These are phyloP conservation scores for Blumeria graminis DNA, from an alignment of 2,329 filamentous ascomycete species.

Conservation along the genomic window DNA sequence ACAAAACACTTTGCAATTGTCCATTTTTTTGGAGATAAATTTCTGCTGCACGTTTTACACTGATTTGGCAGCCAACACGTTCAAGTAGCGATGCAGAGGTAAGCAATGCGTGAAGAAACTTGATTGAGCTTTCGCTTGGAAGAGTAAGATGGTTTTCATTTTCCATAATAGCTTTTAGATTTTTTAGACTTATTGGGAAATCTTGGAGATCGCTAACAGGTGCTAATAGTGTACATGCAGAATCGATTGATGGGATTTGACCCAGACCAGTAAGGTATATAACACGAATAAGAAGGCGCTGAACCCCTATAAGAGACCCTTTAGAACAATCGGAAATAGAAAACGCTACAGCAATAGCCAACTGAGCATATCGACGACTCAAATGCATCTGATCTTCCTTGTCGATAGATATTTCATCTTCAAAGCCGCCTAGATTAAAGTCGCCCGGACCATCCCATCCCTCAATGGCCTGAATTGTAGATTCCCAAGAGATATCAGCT, in stretches of 20 bases:
- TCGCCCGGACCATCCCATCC: slow-evolving; percentile 54
- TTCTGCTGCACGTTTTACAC: slow-evolving; percentile 31
- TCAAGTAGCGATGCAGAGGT: slow-evolving; percentile 34
- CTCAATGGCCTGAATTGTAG: slow-evolving; percentile 37
- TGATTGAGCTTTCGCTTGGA: slow-evolving; percentile 28
- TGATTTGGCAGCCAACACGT: slow-evolving; percentile 23
- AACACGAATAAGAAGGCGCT: slow-evolving; percentile 34
- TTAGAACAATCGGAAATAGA: slow-evolving; percentile 33
- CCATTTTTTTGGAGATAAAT: slow-evolving; percentile 38
- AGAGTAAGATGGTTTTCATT: slow-evolving; percentile 39
- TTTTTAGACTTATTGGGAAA: slow-evolving; percentile 18
- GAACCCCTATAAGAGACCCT: slow-evolving; percentile 33
- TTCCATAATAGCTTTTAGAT: slow-evolving; percentile 29
- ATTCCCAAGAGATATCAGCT: slow-evolving; percentile 32
- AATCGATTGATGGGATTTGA: slow-evolving; percentile 26
- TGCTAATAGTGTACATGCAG: slow-evolving; percentile 22
- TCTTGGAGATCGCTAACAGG: slow-evolving; percentile 17
- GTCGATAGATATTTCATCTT: slow-evolving; percentile 27
- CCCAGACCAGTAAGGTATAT: slow-evolving; percentile 35
- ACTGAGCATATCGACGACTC: slow-evolving; percentile 39
- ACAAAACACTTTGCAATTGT: slow-evolving; percentile 36
- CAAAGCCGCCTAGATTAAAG: slow-evolving; percentile 38
- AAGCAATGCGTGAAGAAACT: slow-evolving; percentile 37
- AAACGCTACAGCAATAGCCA: slow-evolving; percentile 43
- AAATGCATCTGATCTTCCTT: slow-evolving; percentile 35